Percentiles rank a stretch among this genome's conserved stretches.
Evolutionary conservation across 768 basidiomycete species (phyloP).

Genomic region (Leccinum broughii): DNA sequence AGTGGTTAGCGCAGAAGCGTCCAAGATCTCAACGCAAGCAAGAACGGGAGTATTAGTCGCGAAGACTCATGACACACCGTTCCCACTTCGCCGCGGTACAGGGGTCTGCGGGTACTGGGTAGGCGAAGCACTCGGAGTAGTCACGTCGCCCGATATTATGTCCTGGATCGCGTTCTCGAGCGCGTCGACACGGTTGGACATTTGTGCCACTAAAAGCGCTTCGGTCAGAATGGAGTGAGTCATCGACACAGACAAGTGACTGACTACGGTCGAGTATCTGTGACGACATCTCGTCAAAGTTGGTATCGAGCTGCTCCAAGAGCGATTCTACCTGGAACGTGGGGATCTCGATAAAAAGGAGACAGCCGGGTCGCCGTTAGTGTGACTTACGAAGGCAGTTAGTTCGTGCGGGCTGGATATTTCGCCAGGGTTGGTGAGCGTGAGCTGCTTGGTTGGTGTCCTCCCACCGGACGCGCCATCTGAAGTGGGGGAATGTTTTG

Average conservation of each 20-base stretch:
- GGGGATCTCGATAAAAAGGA: conserved; percentile 1
- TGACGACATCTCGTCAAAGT: conserved; percentile 91
- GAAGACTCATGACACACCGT: conserved; percentile 24
- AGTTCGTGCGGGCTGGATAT: conserved; percentile 93
- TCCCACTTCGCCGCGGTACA: conserved; percentile 46
- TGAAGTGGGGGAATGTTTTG: conserved; percentile 34
- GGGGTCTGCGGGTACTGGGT: conserved; percentile 39
- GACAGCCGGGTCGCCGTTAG: conserved; percentile 8
- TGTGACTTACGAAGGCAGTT: conserved; percentile 81
- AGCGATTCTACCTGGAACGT: conserved; percentile 76
- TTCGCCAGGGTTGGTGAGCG: conserved; percentile 48
- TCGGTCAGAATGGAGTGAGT: conserved; percentile 7
- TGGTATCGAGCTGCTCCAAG: conserved; percentile 82
- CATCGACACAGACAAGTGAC: conserved; percentile 29
- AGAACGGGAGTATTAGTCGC: conserved; percentile 16
- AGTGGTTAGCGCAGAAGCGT: conserved; percentile 21
- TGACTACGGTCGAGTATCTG: conserved; percentile 84
- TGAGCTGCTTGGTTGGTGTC: conserved; percentile 51
- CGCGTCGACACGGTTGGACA: conserved; percentile 89
- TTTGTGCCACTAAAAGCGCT: conserved; percentile 71
- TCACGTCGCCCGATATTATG: conserved; percentile 76
- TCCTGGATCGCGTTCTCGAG: conserved; percentile 91
- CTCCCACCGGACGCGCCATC: conserved; percentile 24
- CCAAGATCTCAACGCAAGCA: conserved; percentile 15
- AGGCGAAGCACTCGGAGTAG: conserved; percentile 55